These are phyloP conservation scores for Cafeteria roenbergensis DNA, from an alignment of 108 stramenopile species.

Conservation along the genomic window DNA sequence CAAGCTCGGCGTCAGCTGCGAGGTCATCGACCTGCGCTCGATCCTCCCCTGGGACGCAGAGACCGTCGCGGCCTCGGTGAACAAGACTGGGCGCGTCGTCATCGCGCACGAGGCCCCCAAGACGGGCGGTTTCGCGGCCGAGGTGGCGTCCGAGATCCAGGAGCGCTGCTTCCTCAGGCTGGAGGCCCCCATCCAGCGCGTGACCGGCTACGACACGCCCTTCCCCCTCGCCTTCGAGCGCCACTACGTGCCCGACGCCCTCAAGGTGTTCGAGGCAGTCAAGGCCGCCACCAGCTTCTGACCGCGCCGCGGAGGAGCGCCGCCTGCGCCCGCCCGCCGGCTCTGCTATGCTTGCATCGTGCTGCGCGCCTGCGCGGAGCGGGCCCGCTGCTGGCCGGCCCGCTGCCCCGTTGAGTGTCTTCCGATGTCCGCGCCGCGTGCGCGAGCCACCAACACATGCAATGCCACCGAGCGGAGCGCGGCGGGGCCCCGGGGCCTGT, in stretches of 20 bases:
- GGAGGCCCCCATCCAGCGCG: slow-evolving; percentile 80
- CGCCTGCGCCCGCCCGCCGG: too few relatives aligned
- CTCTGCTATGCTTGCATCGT: too few relatives aligned
- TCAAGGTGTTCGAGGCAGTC: slow-evolving; percentile 79
- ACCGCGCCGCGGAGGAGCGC: too few relatives aligned
- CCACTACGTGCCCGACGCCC: slow-evolving; percentile 69
- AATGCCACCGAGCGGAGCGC: too few relatives aligned
- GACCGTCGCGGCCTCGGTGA: slow-evolving; percentile 57
- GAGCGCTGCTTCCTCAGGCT: slow-evolving; percentile 66
- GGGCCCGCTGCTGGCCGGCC: too few relatives aligned
- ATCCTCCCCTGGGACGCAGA: slow-evolving; percentile 83
- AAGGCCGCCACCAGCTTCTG: slow-evolving; percentile 38
- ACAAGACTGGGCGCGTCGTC: slow-evolving; percentile 80
- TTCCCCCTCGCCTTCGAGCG: slow-evolving; percentile 84
- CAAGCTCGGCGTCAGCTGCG: slow-evolving; percentile 63
- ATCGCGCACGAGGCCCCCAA: slow-evolving; percentile 87
- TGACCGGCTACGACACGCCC: slow-evolving; percentile 88
- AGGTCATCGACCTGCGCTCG: slow-evolving; percentile 86
- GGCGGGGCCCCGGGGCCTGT: too few relatives aligned
- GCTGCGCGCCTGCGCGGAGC: too few relatives aligned
- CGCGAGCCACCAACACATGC: too few relatives aligned
- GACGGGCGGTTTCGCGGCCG: slow-evolving; percentile 78
- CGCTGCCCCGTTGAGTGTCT: too few relatives aligned
- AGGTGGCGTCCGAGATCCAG: slow-evolving; percentile 64
- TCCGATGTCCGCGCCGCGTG: too few relatives aligned